Evolutionary conservation across 2,329 filamentous ascomycete genomes (phyloP).

Genomic region (Microcera coccophila): DNA sequence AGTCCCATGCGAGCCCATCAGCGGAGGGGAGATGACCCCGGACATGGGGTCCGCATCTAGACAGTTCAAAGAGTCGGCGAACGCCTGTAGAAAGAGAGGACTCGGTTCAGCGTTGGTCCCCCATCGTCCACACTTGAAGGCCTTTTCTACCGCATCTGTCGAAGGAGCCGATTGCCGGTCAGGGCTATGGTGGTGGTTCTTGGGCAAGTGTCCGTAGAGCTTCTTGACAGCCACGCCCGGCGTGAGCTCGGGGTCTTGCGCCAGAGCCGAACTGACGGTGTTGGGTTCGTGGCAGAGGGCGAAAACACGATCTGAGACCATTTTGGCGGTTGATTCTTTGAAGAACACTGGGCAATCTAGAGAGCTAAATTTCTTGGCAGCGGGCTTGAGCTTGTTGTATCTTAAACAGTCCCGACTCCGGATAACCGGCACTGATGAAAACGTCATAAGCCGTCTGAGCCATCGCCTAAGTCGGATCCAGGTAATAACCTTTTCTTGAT

Average conservation of each 20-base stretch:
- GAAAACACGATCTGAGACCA: constrained; percentile 38
- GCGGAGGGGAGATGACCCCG: constrained; percentile 50
- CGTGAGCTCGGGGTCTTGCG: constrained; percentile 47
- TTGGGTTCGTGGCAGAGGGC: constrained; percentile 49
- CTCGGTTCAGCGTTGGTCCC: constrained; percentile 59
- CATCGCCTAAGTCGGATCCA: no score
- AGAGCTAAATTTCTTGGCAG: no score
- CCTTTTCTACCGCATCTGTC: constrained; percentile 45
- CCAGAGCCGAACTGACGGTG: constrained; percentile 57
- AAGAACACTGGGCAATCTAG: no score
- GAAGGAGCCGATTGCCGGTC: constrained; percentile 22
- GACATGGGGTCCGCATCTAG: constrained; percentile 48
- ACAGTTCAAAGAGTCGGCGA: constrained; percentile 59
- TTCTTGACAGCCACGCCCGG: constrained; percentile 53
- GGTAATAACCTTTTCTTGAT: no score
- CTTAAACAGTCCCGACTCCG: no score
- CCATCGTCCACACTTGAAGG: constrained; percentile 63
- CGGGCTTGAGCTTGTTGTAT: no score
- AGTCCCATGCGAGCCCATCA: constrained; percentile 55
- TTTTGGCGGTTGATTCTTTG: no score
- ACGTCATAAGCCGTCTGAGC: no score
- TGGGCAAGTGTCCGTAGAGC: constrained; percentile 43
- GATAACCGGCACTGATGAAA: no score
- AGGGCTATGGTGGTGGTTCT: constrained; percentile 9
- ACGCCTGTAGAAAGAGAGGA: constrained; percentile 65